A percentile compares a stretch with the other conserved stretches of the same genome.
These are phyloP conservation scores for Crithidia sp. DNA, from an alignment of 208 protist species.

Conservation along the genomic window DNA sequence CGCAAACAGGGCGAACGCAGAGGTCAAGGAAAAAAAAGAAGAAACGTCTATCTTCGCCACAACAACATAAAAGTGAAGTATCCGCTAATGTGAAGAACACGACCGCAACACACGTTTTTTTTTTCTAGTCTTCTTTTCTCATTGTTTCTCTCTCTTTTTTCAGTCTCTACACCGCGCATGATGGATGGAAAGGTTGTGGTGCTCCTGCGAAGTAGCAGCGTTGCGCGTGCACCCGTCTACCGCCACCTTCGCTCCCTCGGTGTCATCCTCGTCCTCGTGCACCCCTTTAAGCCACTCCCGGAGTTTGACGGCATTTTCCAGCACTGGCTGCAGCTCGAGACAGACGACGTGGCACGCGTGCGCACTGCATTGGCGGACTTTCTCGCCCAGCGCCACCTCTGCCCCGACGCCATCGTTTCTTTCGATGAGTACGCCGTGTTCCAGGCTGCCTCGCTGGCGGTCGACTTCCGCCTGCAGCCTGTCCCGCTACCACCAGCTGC, in stretches of 20 bases:
- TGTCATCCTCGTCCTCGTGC: slow-evolving; percentile 57
- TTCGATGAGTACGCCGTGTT: slow-evolving; percentile 89
- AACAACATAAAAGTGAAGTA: too few relatives aligned
- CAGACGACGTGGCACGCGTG: slow-evolving; percentile 47
- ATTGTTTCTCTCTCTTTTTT: neutral
- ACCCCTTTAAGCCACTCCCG: slow-evolving; percentile 32
- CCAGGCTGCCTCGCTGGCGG: slow-evolving; percentile 55
- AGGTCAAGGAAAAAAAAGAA: slow-evolving; percentile 1
- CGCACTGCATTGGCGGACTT: slow-evolving; percentile 35
- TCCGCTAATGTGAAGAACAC: too few relatives aligned
- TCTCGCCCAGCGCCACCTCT: slow-evolving; percentile 20
- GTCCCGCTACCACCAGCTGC: slow-evolving; percentile 58
- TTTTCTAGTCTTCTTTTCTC: neutral
- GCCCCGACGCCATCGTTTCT: slow-evolving; percentile 66
- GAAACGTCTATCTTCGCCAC: neutral
- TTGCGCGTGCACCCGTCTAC: slow-evolving; percentile 68
- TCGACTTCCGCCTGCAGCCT: slow-evolving; percentile 20
- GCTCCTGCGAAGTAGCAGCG: slow-evolving; percentile 73
- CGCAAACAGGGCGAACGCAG: too few relatives aligned
- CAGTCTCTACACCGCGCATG: slow-evolving; percentile 5
- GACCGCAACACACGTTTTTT: too few relatives aligned
- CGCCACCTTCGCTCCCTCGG: slow-evolving; percentile 47
- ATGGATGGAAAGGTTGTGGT: slow-evolving; percentile 74
- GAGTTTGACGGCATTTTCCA: slow-evolving; percentile 60
- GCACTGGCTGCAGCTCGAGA: slow-evolving; percentile 61